Base-by-base conservation (phyloP, 2,329 filamentous ascomycete species). In the Akanthomyces dipterigenus region DNA sequence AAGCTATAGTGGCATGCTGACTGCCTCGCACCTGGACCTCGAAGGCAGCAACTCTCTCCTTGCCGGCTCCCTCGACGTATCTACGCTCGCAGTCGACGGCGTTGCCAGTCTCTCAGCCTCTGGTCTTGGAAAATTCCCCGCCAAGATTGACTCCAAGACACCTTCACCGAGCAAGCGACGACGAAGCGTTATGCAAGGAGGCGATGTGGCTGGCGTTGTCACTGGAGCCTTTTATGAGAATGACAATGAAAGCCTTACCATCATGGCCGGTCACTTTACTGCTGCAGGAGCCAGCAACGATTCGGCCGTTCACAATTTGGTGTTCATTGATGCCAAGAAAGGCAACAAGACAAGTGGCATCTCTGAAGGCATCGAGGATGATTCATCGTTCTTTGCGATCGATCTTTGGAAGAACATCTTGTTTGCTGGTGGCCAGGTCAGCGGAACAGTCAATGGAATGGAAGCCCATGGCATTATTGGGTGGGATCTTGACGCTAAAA, bases 241-340 rank as follows among this genome's bases (percentile, higher is more conserved):
- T 18, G 84, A 85, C 64, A 79, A 78, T 62, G 82, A 85, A 65
- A 97, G 97, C 73, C 81, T 96, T 61, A 98, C 95, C 0, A 84
- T 98, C 43, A 80, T 98, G 31, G 95, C 88, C 54, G 95, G 95
- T 1, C 91, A 92, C 68, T 99, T 99, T 71, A 83, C 84, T 8
- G 87, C 90, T 1, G 84, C 80, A 34, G 84, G 83, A 16, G 26
- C 46, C 5, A 82, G 82, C 8, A 84, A 93, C 66, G 90, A 87
- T 24, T 86, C 88, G 3, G 80, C 81, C 5, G 81, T 97, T 63
- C 81, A 91, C 66, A 98, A 97, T 68, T 78, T 99, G 18, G 80
- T 89, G 42, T 84, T 99, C 65, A 85, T 98, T 64, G 90, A 97
- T 72, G 88, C 88, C 48, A 83, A 85, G n/a, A 79, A 90, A 63